phyloP scores from a whole-genome alignment of 2,329 filamentous ascomycete genomes.

The Botrytis fabae region DNA sequence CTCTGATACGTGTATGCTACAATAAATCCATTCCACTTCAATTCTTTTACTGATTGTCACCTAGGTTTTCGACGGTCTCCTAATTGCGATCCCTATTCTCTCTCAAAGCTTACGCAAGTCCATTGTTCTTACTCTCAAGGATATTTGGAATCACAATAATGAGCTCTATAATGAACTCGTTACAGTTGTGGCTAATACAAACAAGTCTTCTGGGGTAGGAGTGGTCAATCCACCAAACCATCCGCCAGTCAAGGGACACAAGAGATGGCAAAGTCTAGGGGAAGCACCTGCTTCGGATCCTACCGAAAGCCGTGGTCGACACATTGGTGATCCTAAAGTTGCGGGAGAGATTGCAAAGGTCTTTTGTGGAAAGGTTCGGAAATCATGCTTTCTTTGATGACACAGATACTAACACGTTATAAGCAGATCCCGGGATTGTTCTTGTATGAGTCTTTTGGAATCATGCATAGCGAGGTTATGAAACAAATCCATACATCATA shows the following conservation, averaged over 20 bases:
- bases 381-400: not conserved
- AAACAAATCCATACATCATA: conserved; percentile 72
- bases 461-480: conserved; percentile 83
- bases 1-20: conserved; percentile 74
- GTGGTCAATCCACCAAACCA: conserved; percentile 21
- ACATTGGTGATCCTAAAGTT: conserved; percentile 57
- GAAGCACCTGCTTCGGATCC: conserved; percentile 41
- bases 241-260: conserved; percentile 41
- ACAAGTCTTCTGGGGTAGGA: conserved; percentile 54
- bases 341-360: conserved; percentile 61
- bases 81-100: conserved; percentile 68
- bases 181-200: conserved; percentile 64
- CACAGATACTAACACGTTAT: not conserved
- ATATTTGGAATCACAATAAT: conserved; percentile 82
- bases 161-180: conserved; percentile 76
- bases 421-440: conserved; percentile 76
- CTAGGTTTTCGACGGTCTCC: conserved; percentile 72
- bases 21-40: conserved; percentile 56
- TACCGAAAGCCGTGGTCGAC: conserved; percentile 47
- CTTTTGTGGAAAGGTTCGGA: conserved; percentile 57
- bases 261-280: conserved; percentile 49
- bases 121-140: conserved; percentile 75
- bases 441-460: conserved; percentile 87
- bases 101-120: conserved; percentile 65
- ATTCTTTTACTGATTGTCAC: conserved; percentile 62